phyloP scores from a whole-genome alignment of 768 basidiomycete species.

The Tubosaeta sp. region DNA sequence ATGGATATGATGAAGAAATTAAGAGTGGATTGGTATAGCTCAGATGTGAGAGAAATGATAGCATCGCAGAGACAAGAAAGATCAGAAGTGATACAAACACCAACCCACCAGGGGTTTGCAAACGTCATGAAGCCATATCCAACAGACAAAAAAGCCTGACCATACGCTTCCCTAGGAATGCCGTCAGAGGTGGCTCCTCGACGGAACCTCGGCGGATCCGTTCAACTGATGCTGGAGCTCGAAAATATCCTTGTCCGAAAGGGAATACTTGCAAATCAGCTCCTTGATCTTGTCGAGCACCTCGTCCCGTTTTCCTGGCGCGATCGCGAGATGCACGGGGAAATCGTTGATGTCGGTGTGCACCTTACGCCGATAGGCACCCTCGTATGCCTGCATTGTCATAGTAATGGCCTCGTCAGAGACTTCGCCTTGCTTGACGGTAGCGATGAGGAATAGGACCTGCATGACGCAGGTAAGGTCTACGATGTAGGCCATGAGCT shows the following conservation, averaged over 20 bases:
- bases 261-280: background rate
- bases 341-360: background rate
- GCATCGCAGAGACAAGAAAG: background rate
- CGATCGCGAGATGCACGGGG: no score
- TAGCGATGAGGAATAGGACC: background rate
- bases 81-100: background rate
- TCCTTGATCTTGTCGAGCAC: background rate
- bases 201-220: background rate
- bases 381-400: background rate
- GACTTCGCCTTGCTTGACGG: background rate
- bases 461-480: slow-evolving; percentile 5
- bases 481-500: background rate
- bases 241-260: background rate
- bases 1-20: no score
- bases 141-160: background rate
- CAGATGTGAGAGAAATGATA: no score
- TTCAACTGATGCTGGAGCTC: background rate
- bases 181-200: background rate
- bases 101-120: background rate
- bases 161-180: background rate
- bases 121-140: background rate
- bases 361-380: background rate
- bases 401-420: background rate
- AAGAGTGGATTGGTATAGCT: no score
- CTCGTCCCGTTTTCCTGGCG: background rate